Conservation (phyloP, 257 asterid genomes). For the Henckelia pumila region DNA sequence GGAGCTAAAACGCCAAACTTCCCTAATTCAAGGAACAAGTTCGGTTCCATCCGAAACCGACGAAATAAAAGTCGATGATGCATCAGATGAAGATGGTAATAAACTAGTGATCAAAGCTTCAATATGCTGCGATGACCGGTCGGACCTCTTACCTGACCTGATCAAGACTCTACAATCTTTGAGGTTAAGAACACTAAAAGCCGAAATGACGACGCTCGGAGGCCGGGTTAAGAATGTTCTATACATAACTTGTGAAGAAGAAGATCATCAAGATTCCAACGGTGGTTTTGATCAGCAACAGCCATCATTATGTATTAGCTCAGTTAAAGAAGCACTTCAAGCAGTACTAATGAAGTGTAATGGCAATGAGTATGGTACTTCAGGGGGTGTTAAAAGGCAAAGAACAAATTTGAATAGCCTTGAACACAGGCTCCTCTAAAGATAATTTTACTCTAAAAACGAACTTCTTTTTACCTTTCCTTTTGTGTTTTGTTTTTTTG, state of each 20-base stretch:
- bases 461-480: background rate
- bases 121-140: slow-evolving; percentile 77
- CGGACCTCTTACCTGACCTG: slow-evolving; percentile 73
- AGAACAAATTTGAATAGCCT: slow-evolving; percentile 57
- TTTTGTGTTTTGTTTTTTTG: background rate
- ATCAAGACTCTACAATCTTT: slow-evolving; percentile 72
- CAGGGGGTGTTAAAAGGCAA: slow-evolving; percentile 75
- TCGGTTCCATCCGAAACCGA: slow-evolving; percentile 70
- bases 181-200: slow-evolving; percentile 58
- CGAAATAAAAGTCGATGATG: slow-evolving; percentile 64
- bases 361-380: slow-evolving; percentile 51
- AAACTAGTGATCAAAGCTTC: slow-evolving; percentile 67
- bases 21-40: slow-evolving; percentile 50
- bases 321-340: slow-evolving; percentile 77
- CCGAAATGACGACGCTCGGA: slow-evolving; percentile 77
- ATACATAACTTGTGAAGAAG: slow-evolving; percentile 63
- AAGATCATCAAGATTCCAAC: slow-evolving; percentile 20
- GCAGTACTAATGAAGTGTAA: slow-evolving; percentile 66
- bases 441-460: background rate
- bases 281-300: slow-evolving; percentile 30
- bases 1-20: slow-evolving; percentile 76
- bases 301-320: slow-evolving; percentile 38
- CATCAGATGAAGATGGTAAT: slow-evolving; percentile 63
- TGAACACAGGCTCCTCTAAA: slow-evolving; percentile 35
- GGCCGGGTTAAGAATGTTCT: slow-evolving; percentile 78